Evolutionary conservation across 768 basidiomycete species (phyloP), one percentile per base, ranked within the genome.

Genomic region (Hebeloma cylindrosporum): DNA sequence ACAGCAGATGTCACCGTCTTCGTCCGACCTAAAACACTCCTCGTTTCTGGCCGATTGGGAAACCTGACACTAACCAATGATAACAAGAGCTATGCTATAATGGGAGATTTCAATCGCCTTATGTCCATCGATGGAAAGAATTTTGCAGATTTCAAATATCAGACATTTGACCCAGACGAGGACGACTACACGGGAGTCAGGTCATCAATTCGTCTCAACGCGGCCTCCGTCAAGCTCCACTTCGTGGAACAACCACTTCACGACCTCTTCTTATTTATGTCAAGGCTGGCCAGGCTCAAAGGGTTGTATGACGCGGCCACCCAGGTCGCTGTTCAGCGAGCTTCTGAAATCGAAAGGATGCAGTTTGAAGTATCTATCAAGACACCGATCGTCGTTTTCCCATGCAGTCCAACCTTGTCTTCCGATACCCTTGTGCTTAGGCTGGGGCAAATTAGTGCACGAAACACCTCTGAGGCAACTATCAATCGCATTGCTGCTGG

Each of bases 71-170:
- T 99, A 43, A 79, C 74, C 50, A 94, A 97, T 58, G 80, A 93
- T 56, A 79, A 80, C 27, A 54, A 70, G 14, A 61, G 68, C 5
- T 63, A 71, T 28, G 71, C 73, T 13, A 73, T 80, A 28, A 69
- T 76, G 16, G 73, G 79, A 3, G 78, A 82, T 37, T 94, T 94
- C 69, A 87, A 88, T 59, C 79, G 90, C 53, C 75, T 98, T 3
- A 68, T 98, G 45, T 89, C 92, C 23, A 97, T 98, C 45, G 91
- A 98, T 57, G 96, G 94, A 36, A 80, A 89, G 57, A 85, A 97
- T 58, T 83, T 99, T 29, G 94, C 93, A 13, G 88, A 95, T 63
- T 91, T 99, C 71, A 79, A 76, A 43, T 99, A 98, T 65, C 86
- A 94, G 62, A 98, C 92, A 0, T 93, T 80, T 65, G 88, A 94